These are phyloP conservation scores for Aspergillus latus DNA, from an alignment of 2,329 filamentous ascomycete species.

Conservation along the genomic window DNA sequence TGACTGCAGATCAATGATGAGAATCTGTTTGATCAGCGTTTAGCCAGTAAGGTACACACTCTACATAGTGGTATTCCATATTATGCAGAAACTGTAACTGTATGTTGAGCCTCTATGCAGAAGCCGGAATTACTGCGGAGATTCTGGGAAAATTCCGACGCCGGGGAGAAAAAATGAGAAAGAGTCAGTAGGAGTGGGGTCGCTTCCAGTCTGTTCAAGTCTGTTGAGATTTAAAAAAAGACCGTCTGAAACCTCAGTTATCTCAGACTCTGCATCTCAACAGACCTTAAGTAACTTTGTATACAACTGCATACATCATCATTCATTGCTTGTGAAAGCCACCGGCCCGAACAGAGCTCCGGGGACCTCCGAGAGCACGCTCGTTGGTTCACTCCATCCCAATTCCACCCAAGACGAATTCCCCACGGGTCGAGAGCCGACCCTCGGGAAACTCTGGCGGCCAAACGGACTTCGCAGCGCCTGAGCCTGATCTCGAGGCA, in stretches of 20 bases:
- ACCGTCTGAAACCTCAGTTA: neutral
- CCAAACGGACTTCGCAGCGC: constrained; percentile 51
- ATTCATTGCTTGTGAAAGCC: constrained; percentile 3
- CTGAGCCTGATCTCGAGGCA: constrained; percentile 63
- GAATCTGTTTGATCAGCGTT: neutral
- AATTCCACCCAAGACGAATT: constrained; percentile 18
- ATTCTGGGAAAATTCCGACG: neutral
- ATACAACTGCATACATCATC: neutral
- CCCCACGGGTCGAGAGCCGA: constrained; percentile 36
- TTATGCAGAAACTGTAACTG: neutral
- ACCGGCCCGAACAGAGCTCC: constrained; percentile 11
- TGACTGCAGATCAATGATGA: neutral
- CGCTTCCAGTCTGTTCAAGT: neutral
- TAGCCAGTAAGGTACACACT: neutral
- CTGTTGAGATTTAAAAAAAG: neutral
- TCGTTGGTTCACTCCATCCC: constrained; percentile 6
- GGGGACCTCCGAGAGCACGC: constrained; percentile 19
- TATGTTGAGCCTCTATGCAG: neutral
- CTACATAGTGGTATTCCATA: neutral
- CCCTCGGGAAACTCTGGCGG: constrained; percentile 47
- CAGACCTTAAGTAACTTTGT: neutral
- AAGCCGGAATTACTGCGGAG: constrained; percentile 1
- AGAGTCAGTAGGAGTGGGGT: neutral
- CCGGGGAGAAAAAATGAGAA: neutral
- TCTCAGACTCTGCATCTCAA: neutral